Evolutionary conservation across 495 filamentous ascomycete genomes (phyloP).

Genomic region (Antarctomyces pellizariae): DNA sequence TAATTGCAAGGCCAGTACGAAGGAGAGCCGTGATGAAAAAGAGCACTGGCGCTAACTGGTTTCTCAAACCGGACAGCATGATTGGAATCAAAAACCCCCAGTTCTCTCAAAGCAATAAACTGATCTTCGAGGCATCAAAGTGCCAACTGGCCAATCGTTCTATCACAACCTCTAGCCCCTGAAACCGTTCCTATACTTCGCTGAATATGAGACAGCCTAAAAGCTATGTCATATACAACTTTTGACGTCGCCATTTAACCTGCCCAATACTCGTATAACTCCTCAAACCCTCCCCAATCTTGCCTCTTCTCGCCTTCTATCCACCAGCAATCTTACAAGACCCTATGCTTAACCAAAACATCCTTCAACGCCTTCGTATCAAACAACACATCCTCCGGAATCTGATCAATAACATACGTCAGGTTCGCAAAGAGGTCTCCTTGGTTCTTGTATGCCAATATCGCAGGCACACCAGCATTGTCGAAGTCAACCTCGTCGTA

Average conservation of each 20-base stretch:
- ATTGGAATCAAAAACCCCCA: no score
- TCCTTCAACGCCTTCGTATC: slow-evolving; percentile 23
- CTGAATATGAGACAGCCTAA: no score
- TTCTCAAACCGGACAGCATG: no score
- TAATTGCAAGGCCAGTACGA: background rate
- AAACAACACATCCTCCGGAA: slow-evolving; percentile 40
- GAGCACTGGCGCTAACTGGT: slow-evolving; percentile 1
- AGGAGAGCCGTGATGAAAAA: background rate
- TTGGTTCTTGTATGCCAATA: slow-evolving; percentile 64
- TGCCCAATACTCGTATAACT: no score
- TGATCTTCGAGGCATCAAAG: no score
- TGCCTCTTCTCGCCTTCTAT: background rate
- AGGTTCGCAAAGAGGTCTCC: slow-evolving; percentile 82
- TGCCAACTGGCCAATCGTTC: no score
- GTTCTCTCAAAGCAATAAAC: no score
- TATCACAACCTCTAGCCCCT: no score
- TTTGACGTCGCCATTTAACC: background rate
- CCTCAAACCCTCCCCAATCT: background rate
- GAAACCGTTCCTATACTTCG: no score
- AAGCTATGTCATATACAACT: no score
- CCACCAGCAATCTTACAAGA: slow-evolving; percentile 15
- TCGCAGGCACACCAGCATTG: slow-evolving; percentile 63
- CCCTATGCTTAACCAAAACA: slow-evolving; percentile 21
- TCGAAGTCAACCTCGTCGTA: slow-evolving; percentile 91
- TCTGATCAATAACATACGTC: slow-evolving; percentile 65